Conservation (phyloP, 495 filamentous ascomycete genomes). For the Tricharina praecox region DNA sequence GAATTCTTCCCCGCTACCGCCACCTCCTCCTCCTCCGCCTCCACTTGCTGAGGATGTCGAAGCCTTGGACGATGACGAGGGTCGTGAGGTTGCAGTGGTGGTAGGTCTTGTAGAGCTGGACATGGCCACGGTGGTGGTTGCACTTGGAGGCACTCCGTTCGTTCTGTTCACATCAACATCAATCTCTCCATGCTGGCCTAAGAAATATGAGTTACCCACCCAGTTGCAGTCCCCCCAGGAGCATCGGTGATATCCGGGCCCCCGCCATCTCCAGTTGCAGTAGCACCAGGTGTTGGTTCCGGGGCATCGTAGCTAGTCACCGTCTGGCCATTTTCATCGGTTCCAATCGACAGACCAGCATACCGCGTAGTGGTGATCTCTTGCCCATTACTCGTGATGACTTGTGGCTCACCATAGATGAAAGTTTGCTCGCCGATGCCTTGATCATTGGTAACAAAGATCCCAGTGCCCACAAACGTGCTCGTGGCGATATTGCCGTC, state of each 20-base stretch:
- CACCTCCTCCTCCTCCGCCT: background rate
- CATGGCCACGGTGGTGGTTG: background rate
- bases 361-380: constrained; percentile 14
- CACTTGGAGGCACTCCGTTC: background rate
- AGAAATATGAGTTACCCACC: too few species aligned
- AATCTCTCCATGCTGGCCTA: too few species aligned
- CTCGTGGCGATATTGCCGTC: constrained; percentile 10
- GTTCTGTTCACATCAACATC: too few species aligned
- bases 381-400: constrained; percentile 14
- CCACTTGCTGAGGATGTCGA: background rate
- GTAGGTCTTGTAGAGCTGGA: too few species aligned
- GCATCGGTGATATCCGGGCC: too few species aligned
- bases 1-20: constrained; percentile 12
- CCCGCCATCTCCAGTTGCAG: background rate
- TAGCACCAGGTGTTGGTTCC: background rate
- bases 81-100: too few species aligned
- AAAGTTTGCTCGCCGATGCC: constrained; percentile 2
- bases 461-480: constrained; percentile 14
- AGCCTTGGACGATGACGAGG: background rate
- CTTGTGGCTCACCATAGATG: constrained; percentile 12
- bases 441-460: background rate
- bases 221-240: too few species aligned
- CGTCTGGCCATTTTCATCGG: constrained; percentile 9
- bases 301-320: constrained; percentile 2
- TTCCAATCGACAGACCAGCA: constrained; percentile 13